Conservation (phyloP, 78 protist species). For the Mantamonas sphyraenae region DNA sequence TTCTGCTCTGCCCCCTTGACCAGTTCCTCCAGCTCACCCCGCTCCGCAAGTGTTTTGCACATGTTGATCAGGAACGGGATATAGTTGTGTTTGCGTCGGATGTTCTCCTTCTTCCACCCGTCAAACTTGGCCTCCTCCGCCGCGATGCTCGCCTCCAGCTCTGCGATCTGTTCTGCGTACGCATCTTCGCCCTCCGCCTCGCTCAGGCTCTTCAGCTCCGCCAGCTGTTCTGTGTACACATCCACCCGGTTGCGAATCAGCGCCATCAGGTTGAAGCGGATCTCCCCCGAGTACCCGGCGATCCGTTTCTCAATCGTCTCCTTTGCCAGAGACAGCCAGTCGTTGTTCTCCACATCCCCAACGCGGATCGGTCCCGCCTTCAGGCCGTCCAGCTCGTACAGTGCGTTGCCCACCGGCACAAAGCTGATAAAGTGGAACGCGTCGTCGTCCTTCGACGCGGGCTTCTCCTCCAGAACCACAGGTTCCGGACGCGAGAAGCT, state of each 20-base stretch:
- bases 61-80: constrained; percentile 78
- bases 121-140: neutral
- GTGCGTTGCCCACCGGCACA: constrained; percentile 70
- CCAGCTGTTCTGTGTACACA: too few species aligned
- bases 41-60: constrained; percentile 57
- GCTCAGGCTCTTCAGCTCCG: too few species aligned
- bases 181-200: too few species aligned
- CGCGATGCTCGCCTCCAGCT: constrained; percentile 3
- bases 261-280: constrained; percentile 83
- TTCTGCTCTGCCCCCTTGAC: constrained; percentile 17
- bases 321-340: constrained; percentile 40
- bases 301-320: constrained; percentile 58
- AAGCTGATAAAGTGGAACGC: constrained; percentile 84
- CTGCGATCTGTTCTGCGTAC: neutral
- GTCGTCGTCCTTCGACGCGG: constrained; percentile 62
- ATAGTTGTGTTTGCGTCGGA: constrained; percentile 82
- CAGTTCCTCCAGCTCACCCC: constrained; percentile 18
- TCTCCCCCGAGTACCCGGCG: constrained; percentile 55
- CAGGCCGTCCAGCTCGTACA: constrained; percentile 95
- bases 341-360: constrained; percentile 43
- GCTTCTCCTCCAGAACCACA: constrained; percentile 23
- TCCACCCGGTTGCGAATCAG: constrained; percentile 52
- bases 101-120: constrained; percentile 54
- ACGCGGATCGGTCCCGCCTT: constrained; percentile 73
- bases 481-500: constrained; percentile 48